Evolutionary conservation across 352 stramenopile genomes (phyloP), one percentile per base, ranked within the genome.

Genomic region (Thalassiosira livingstoniorum): DNA sequence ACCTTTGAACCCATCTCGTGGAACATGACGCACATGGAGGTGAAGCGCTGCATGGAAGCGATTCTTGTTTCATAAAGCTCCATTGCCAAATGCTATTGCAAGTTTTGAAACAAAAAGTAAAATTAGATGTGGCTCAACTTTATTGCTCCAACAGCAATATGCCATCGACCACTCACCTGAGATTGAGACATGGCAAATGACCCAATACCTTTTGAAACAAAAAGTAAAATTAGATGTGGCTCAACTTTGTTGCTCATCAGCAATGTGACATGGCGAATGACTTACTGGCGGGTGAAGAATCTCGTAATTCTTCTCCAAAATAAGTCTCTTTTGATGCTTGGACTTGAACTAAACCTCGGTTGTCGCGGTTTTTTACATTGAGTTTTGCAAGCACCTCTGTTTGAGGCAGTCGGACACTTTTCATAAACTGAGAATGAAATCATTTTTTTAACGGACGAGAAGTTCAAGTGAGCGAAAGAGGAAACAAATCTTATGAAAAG

Each of bases 1-100:
- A 94, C 89, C 62, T 77, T 76, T 53, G 64, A 80, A 43, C 85
- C 86, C 73, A 92, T 91, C 43, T 78, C 45, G 79, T 93, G 86
- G 67, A 92, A 94, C 67, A 94, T 89, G 3, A 94, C 83, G 32
- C 72, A 87, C 86, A 94, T 93, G 29, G 83, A 70, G 39, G 92
- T 81, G 66, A 92, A 92, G 37, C 89, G 80, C 55, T 94, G 87
- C 57, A 94, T 53, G 1, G 81, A 91, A 27, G 87, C 89, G 61
- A 94, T 87, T 15, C 89, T 80, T 39, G 74, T 86, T 74, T 94
- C 89, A 62, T 94, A 94, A 10, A 94, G 60, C 42, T 92, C 86
- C 65, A 88, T 80, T 25, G 29, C 71, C 21, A 92, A 83, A 71
- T 92, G 77, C 54, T n/a, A n/a, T n/a, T n/a, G n/a, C n/a, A n/a